phyloP scores from a whole-genome alignment of 257 asterid species.

The Ehretia macrophylla region DNA sequence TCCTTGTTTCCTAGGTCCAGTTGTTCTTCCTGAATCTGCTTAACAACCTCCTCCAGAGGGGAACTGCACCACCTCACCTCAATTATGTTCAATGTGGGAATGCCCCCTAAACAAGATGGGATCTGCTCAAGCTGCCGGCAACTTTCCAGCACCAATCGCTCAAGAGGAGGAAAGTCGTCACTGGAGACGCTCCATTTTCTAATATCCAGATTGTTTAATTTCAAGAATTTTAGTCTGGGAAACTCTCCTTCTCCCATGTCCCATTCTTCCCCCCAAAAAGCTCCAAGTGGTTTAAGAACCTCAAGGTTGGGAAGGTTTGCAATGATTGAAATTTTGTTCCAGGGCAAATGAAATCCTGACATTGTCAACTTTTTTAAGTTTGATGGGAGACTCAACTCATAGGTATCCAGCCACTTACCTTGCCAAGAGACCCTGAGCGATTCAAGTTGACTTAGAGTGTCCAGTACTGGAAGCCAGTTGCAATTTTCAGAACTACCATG shows the following conservation, averaged over 20 bases:
- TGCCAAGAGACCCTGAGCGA: conserved; percentile 8
- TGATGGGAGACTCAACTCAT: no score
- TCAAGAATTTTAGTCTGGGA: neutral
- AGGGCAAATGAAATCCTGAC: neutral
- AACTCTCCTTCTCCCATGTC: neutral
- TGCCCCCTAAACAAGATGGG: neutral
- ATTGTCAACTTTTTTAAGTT: no score
- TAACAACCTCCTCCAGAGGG: no score
- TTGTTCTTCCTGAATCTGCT: no score
- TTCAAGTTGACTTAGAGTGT: neutral
- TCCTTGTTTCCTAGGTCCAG: no score
- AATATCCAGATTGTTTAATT: no score
- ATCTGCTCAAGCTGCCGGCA: neutral
- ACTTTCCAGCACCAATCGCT: neutral
- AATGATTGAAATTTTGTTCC: neutral
- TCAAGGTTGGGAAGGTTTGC: neutral
- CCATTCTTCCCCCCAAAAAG: neutral
- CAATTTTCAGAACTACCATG: neutral
- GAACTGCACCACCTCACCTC: no score
- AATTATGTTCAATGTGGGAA: no score
- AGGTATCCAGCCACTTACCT: neutral
- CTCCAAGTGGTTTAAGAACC: neutral
- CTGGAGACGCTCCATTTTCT: neutral
- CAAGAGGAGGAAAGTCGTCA: neutral
- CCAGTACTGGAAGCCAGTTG: neutral